A percentile compares a stretch with the other conserved stretches of the same genome.
Conservation (phyloP, 2,329 filamentous ascomycete species). For the Apiospora hydei region DNA sequence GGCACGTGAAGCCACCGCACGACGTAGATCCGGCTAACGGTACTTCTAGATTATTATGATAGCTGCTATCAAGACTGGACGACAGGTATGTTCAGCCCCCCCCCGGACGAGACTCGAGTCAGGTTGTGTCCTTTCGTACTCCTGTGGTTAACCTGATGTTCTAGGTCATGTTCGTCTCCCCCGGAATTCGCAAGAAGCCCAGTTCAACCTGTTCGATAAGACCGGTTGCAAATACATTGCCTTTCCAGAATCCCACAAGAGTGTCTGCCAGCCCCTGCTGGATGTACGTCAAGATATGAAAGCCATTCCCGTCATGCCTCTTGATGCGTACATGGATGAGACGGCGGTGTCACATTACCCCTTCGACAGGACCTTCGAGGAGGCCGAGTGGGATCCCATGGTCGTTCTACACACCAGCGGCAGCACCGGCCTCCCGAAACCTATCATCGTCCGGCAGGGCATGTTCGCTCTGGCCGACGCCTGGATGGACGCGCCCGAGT, state of each 20-base stretch:
- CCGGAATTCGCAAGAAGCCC: constrained; percentile 53
- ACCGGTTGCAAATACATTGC: constrained; percentile 51
- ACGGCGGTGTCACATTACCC: constrained; percentile 45
- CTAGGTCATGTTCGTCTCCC: constrained; percentile 53
- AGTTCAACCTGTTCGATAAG: constrained; percentile 52
- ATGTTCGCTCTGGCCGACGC: constrained; percentile 43
- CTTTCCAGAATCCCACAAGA: constrained; percentile 41
- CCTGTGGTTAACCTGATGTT: neutral
- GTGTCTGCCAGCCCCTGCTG: constrained; percentile 46
- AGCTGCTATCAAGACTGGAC: constrained; percentile 39
- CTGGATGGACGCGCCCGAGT: constrained; percentile 34
- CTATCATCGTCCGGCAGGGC: constrained; percentile 49
- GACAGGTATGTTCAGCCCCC: constrained; percentile 46
- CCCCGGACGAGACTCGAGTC: too few species aligned
- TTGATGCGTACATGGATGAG: constrained; percentile 47
- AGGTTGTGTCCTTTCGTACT: too few species aligned
- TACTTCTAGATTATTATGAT: constrained; percentile 29
- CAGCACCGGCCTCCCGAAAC: constrained; percentile 55
- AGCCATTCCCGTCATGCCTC: constrained; percentile 42
- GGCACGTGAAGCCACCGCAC: too few species aligned
- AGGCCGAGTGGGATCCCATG: constrained; percentile 51
- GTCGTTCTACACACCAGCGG: constrained; percentile 55
- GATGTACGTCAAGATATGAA: constrained; percentile 46
- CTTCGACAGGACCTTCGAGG: constrained; percentile 50
- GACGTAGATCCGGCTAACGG: neutral